phyloP scores from a whole-genome alignment of 805 yeast species.

The Sugiyamaella mastotermitis region DNA sequence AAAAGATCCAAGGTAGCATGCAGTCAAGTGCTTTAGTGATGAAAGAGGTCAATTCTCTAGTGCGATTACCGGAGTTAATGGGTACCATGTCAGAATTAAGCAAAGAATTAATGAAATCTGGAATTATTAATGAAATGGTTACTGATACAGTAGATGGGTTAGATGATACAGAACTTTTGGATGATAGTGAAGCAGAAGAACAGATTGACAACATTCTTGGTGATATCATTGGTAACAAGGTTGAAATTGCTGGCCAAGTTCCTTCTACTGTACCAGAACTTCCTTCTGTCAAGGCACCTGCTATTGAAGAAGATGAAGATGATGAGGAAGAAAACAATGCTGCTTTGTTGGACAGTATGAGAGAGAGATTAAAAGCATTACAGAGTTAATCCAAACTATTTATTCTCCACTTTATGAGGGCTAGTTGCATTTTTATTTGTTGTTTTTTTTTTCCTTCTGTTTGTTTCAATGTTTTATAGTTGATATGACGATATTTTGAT shows the following conservation, averaged over 20 bases:
- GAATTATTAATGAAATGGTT: conserved; percentile 88
- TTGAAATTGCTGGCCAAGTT: conserved; percentile 55
- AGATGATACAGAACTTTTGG: conserved; percentile 53
- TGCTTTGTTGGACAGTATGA: conserved; percentile 74
- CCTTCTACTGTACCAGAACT: conserved; percentile 12
- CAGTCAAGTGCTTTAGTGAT: conserved; percentile 71
- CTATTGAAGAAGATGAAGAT: conserved; percentile 28
- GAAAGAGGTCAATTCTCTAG: conserved; percentile 80
- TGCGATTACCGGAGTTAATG: conserved; percentile 71
- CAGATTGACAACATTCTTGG: conserved; percentile 33
- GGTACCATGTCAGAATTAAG: conserved; percentile 81
- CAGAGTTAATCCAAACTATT: too few species aligned
- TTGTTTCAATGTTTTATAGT: too few species aligned
- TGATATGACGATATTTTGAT: too few species aligned
- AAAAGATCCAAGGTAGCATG: conserved; percentile 76
- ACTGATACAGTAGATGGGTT: conserved; percentile 76
- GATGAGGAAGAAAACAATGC: conserved; percentile 60
- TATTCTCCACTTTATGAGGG: too few species aligned
- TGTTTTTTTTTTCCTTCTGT: too few species aligned
- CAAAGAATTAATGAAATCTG: conserved; percentile 64
- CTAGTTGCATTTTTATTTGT: too few species aligned
- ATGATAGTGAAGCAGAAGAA: conserved; percentile 33
- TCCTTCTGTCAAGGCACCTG: conserved; percentile 23
- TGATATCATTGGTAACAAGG: conserved; percentile 38
- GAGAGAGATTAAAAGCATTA: conserved; percentile 78